phyloP scores from a whole-genome alignment of 1,284 basidiomycete species.

The Fomitiporia mediterranea region DNA sequence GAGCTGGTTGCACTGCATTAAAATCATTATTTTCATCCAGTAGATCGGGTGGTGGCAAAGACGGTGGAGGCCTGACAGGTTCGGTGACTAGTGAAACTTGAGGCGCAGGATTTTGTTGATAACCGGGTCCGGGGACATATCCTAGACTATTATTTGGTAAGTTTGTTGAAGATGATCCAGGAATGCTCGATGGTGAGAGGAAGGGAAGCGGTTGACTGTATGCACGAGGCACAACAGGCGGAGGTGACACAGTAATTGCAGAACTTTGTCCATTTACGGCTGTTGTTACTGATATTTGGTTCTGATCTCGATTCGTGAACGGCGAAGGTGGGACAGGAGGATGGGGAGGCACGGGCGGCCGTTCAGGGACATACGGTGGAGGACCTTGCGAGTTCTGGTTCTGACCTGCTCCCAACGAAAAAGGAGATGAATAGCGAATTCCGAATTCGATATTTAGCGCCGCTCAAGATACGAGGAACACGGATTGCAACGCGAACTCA shows the following conservation, averaged over 20 bases:
- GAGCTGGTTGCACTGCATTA: constrained; percentile 21
- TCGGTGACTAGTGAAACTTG: constrained; percentile 28
- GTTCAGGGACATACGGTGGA: constrained; percentile 6
- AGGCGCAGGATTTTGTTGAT: constrained; percentile 10
- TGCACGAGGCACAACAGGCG: constrained; percentile 25
- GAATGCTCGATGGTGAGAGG: not conserved
- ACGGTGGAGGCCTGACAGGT: constrained; percentile 27
- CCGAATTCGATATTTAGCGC: not conserved
- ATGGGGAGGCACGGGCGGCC: constrained; percentile 19
- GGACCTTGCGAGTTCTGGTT: not conserved
- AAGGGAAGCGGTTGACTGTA: constrained; percentile 27
- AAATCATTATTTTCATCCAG: constrained; percentile 35
- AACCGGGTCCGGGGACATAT: not conserved
- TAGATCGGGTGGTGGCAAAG: constrained; percentile 31
- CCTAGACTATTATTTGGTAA: not conserved
- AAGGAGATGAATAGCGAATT: not conserved
- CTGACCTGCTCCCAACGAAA: not conserved
- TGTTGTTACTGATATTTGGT: not conserved
- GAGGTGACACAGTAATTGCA: constrained; percentile 19
- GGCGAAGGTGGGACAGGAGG: constrained; percentile 16
- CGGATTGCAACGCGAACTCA: not conserved
- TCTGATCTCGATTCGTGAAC: constrained; percentile 11
- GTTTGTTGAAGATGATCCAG: not conserved
- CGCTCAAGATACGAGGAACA: not conserved
- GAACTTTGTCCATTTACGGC: not conserved